Evolutionary conservation across 805 yeast species (phyloP).

Genomic region (Sungouiella thailandica): DNA sequence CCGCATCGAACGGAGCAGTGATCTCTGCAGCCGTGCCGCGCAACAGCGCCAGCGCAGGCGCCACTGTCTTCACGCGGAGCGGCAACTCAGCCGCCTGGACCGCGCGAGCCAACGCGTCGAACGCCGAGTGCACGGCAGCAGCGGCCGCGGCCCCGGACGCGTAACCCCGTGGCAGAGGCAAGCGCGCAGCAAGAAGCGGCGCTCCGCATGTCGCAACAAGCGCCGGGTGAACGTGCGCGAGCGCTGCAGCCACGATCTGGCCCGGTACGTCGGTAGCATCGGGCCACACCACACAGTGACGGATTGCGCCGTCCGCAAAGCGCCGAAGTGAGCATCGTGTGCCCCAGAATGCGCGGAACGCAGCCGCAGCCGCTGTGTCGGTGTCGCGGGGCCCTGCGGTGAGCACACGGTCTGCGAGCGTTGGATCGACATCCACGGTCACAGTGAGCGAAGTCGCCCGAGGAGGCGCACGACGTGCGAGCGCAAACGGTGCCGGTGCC

Average conservation of each 20-base stretch:
- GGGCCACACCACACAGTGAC: slow-evolving; percentile 88
- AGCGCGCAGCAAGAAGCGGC: slow-evolving; percentile 41
- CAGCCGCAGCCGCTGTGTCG: slow-evolving; percentile 49
- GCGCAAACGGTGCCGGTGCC: no score
- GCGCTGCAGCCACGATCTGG: slow-evolving; percentile 58
- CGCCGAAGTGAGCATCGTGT: slow-evolving; percentile 76
- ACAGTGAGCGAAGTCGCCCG: no score
- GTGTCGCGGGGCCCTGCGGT: slow-evolving; percentile 74
- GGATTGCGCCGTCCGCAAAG: slow-evolving; percentile 87
- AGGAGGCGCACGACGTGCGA: no score
- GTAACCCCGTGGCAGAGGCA: slow-evolving; percentile 60
- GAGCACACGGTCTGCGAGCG: no score
- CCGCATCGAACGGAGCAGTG: slow-evolving; percentile 78
- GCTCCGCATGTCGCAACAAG: slow-evolving; percentile 35
- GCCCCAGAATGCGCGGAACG: slow-evolving; percentile 89
- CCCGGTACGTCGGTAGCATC: slow-evolving; percentile 53
- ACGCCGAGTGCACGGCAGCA: slow-evolving; percentile 34
- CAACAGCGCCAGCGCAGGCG: slow-evolving; percentile 70
- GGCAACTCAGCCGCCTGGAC: slow-evolving; percentile 54
- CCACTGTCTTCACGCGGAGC: slow-evolving; percentile 60
- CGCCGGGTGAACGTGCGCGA: slow-evolving; percentile 56
- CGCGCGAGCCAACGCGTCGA: slow-evolving; percentile 46
- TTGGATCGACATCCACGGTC: no score
- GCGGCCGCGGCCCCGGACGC: slow-evolving; percentile 41
- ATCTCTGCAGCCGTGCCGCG: slow-evolving; percentile 71